Evolutionary conservation across 192 early-diverging fungal species (phyloP).

Genomic region (Umbelopsis sp.): DNA sequence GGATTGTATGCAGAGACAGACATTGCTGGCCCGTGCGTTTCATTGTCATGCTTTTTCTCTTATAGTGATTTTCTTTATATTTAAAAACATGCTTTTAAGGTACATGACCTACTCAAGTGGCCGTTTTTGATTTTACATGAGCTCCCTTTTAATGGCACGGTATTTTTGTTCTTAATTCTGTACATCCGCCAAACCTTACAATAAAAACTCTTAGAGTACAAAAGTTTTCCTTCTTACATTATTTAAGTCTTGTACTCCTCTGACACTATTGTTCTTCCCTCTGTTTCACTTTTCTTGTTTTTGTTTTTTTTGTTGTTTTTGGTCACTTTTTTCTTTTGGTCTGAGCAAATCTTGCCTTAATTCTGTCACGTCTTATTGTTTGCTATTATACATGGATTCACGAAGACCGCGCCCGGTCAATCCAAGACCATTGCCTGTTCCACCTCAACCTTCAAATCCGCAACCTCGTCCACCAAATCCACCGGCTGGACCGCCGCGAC

Average conservation of each 20-base stretch:
- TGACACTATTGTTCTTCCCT: too few species aligned
- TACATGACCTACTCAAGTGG: too few species aligned
- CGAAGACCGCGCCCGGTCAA: conserved; percentile 17
- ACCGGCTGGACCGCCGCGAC: neutral
- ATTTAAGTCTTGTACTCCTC: neutral
- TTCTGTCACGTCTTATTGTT: neutral
- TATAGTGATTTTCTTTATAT: too few species aligned
- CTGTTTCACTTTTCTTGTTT: neutral
- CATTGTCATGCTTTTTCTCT: too few species aligned
- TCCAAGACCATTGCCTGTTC: neutral
- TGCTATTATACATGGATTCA: neutral
- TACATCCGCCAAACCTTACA: neutral
- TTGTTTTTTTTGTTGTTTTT: neutral
- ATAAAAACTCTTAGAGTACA: neutral
- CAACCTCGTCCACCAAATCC: conserved; percentile 6
- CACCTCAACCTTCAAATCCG: neutral
- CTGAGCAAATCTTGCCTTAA: neutral
- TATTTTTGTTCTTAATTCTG: neutral
- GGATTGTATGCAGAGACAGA: too few species aligned
- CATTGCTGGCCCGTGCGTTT: too few species aligned
- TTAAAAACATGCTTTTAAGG: too few species aligned
- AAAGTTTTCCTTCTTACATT: neutral
- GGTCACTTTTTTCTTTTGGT: neutral
- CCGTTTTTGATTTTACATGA: neutral
- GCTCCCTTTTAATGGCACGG: neutral